Percentiles rank a stretch among this genome's conserved stretches.
Conservation (phyloP, 2,329 filamentous ascomycete species). For the Colletotrichum orchidophilum region DNA sequence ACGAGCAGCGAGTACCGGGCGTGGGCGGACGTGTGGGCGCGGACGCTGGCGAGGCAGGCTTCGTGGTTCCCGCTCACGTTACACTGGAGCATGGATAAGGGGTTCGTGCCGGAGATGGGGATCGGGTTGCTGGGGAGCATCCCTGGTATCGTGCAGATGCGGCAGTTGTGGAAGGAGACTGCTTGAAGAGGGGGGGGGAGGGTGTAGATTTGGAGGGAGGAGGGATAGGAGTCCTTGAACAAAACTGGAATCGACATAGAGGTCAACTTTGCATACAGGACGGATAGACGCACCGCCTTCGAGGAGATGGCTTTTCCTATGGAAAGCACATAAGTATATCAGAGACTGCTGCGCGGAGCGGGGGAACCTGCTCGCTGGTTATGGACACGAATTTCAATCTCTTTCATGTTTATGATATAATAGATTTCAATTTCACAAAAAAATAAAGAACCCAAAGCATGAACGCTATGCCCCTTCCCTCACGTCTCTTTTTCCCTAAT, state of each 20-base stretch:
- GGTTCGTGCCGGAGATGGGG: conserved; percentile 54
- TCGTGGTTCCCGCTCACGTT: conserved; percentile 85
- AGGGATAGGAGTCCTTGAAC: neutral
- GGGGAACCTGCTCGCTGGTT: neutral
- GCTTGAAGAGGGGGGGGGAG: conserved; percentile 33
- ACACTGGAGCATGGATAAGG: conserved; percentile 81
- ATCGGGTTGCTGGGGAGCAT: conserved; percentile 55
- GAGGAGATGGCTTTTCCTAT: neutral
- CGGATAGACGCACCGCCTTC: neutral
- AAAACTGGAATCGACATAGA: neutral
- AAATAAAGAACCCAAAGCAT: neutral
- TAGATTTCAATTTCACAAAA: neutral
- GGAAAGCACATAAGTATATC: neutral
- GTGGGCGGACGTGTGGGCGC: conserved; percentile 67
- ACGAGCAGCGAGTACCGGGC: conserved; percentile 53
- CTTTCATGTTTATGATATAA: conserved; percentile 18
- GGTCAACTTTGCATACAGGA: neutral
- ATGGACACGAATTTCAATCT: conserved; percentile 1
- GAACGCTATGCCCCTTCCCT: neutral
- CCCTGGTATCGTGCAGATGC: conserved; percentile 55
- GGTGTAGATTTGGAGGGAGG: neutral
- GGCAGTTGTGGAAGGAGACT: conserved; percentile 54
- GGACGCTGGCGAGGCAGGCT: conserved; percentile 73
- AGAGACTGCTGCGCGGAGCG: neutral
- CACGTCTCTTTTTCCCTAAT: neutral